Percentiles rank a stretch among this genome's conserved stretches.
Evolutionary conservation across 192 early-diverging fungal genomes (phyloP).

Genomic region (Umbelopsis isabellina): DNA sequence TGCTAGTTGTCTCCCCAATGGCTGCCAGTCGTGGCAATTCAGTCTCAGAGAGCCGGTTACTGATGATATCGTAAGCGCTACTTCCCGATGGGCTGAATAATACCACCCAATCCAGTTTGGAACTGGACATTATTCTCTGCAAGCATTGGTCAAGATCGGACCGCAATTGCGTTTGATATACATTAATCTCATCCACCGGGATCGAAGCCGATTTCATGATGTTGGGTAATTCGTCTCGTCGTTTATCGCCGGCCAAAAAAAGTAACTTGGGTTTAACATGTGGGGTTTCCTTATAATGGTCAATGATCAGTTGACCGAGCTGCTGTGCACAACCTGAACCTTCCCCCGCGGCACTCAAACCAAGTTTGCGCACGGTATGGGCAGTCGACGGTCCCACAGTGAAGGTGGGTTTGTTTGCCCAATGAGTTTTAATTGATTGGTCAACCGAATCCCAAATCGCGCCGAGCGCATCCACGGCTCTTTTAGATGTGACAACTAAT

Average conservation of each 20-base stretch:
- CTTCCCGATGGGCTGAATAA: conserved; percentile 65
- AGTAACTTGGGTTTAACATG: conserved; percentile 25
- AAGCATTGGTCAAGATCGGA: conserved; percentile 25
- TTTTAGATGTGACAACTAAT: conserved; percentile 44
- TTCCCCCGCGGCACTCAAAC: conserved; percentile 33
- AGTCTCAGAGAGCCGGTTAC: neutral
- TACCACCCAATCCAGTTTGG: conserved; percentile 45
- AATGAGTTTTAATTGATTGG: neutral
- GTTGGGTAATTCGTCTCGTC: conserved; percentile 44
- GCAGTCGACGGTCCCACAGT: conserved; percentile 48
- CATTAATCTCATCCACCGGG: conserved; percentile 39
- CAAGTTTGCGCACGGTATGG: conserved; percentile 23
- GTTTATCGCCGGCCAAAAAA: conserved; percentile 60
- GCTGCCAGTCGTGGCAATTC: conserved; percentile 14
- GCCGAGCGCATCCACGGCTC: conserved; percentile 45
- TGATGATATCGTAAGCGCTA: conserved; percentile 24
- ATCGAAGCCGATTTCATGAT: conserved; percentile 33
- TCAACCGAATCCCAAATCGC: conserved; percentile 19
- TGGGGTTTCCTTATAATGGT: neutral
- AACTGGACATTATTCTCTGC: neutral
- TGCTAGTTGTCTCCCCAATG: conserved; percentile 22
- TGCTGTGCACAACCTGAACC: conserved; percentile 45
- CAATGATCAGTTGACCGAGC: conserved; percentile 43
- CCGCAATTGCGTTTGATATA: conserved; percentile 44
- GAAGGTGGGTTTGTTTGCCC: conserved; percentile 31